phyloP scores from a whole-genome alignment of 1,284 basidiomycete species.

The Caloboletus inedulis region DNA sequence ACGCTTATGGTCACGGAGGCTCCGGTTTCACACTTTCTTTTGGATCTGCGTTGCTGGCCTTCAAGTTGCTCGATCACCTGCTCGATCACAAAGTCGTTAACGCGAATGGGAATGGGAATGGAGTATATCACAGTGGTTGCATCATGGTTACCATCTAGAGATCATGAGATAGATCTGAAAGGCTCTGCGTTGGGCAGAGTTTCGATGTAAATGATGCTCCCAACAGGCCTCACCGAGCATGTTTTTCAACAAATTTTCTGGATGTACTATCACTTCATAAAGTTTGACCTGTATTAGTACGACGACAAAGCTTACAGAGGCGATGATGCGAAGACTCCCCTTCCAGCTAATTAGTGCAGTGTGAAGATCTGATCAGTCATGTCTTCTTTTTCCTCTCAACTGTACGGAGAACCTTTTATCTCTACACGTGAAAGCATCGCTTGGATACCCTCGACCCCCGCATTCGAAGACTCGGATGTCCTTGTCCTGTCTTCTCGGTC shows the following conservation, averaged over 20 bases:
- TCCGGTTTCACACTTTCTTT: not conserved
- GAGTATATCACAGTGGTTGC: not conserved
- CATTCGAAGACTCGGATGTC: slow-evolving; percentile 29
- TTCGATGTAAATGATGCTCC: not conserved
- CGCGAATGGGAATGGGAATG: not conserved
- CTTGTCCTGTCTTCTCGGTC: slow-evolving; percentile 29
- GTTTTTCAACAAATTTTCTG: too few species aligned
- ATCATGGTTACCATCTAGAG: not conserved
- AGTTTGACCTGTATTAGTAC: too few species aligned
- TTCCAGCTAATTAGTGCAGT: not conserved
- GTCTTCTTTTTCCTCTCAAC: not conserved
- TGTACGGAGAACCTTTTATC: slow-evolving; percentile 24
- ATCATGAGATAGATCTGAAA: not conserved
- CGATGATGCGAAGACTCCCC: not conserved
- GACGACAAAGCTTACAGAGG: too few species aligned
- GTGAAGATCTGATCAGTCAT: not conserved
- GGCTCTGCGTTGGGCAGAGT: not conserved
- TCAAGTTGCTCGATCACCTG: not conserved
- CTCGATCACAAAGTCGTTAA: not conserved
- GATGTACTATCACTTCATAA: too few species aligned
- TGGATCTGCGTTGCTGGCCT: not conserved
- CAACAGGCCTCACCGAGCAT: too few species aligned
- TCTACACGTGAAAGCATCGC: slow-evolving; percentile 25
- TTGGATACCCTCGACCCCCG: slow-evolving; percentile 17
- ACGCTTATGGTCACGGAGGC: not conserved